Percentiles rank a stretch among this genome's conserved stretches.
These are phyloP conservation scores for Syzygium malaccense DNA, from an alignment of 441 rosid genomes.

Conservation along the genomic window DNA sequence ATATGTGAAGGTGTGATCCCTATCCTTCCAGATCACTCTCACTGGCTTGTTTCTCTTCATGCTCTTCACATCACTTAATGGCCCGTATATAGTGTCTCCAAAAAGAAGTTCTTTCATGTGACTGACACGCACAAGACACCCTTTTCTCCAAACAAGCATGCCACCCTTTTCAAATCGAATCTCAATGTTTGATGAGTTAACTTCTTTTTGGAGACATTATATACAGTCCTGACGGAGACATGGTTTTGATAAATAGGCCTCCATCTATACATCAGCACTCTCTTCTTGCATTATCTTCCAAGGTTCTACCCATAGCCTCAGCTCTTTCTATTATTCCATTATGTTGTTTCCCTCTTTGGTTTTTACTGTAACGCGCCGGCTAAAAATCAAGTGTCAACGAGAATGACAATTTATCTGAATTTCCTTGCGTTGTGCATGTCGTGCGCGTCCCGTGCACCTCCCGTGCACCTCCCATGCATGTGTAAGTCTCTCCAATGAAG, in stretches of 20 bases:
- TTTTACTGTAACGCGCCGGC: no score
- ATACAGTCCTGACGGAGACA: conserved; percentile 77
- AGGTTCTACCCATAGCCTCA: conserved; percentile 58
- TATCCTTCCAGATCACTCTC: conserved; percentile 7
- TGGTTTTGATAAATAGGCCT: conserved; percentile 77
- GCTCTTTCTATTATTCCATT: conserved; percentile 86
- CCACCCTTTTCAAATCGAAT: conserved; percentile 45
- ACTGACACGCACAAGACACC: conserved; percentile 34
- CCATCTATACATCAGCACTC: conserved; percentile 97
- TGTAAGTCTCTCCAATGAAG: no score
- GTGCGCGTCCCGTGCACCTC: no score
- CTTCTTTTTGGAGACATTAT: conserved; percentile 59
- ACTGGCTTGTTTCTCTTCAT: not conserved
- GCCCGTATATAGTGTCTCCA: conserved; percentile 63
- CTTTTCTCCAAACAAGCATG: conserved; percentile 56
- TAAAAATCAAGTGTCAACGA: no score
- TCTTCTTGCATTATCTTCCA: conserved; percentile 65
- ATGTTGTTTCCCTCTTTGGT: conserved; percentile 60
- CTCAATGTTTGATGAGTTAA: conserved; percentile 16
- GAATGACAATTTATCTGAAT: no score
- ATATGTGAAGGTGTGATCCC: not conserved
- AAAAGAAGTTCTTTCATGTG: conserved; percentile 39
- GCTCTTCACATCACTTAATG: conserved; percentile 27
- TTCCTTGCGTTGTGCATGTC: no score
- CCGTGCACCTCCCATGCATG: no score